These are phyloP conservation scores for Tetracladium marchalianum DNA, from an alignment of 495 filamentous ascomycete genomes.

Conservation along the genomic window DNA sequence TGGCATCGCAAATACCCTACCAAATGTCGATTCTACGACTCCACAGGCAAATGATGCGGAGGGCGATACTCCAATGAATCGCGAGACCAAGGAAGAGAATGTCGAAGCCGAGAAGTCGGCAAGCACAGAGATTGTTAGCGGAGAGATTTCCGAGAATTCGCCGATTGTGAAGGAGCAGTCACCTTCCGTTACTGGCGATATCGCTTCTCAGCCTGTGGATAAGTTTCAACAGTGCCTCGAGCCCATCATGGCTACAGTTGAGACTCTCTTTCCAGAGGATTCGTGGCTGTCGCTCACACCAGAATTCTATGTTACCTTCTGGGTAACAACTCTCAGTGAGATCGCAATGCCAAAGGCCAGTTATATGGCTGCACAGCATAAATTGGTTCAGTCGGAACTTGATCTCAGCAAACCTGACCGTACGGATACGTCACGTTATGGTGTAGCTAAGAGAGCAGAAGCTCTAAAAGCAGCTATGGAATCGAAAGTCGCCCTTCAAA, in stretches of 20 bases:
- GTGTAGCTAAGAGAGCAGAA: conserved; percentile 51
- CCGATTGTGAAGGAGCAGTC: conserved; percentile 20
- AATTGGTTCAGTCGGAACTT: conserved; percentile 48
- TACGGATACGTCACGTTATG: conserved; percentile 54
- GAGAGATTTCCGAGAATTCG: conserved; percentile 26
- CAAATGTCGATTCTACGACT: conserved; percentile 1
- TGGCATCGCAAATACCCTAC: neutral
- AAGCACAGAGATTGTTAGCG: conserved; percentile 22
- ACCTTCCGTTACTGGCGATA: conserved; percentile 20
- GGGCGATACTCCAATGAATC: conserved; percentile 12
- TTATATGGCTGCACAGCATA: conserved; percentile 61
- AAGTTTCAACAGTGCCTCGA: conserved; percentile 68
- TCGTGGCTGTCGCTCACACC: conserved; percentile 59
- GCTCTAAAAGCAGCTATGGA: conserved; percentile 51
- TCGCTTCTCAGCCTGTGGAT: conserved; percentile 20
- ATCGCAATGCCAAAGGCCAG: conserved; percentile 60
- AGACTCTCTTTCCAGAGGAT: conserved; percentile 46
- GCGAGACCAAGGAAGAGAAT: neutral
- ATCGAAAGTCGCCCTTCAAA: conserved; percentile 48
- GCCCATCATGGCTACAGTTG: conserved; percentile 60
- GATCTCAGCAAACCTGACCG: conserved; percentile 54
- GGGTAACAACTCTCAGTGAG: conserved; percentile 78
- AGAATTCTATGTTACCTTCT: conserved; percentile 85
- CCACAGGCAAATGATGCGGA: conserved; percentile 5
- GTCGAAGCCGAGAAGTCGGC: conserved; percentile 6